Conservation (phyloP, 768 basidiomycete species). For the Psilocybe sp. region DNA sequence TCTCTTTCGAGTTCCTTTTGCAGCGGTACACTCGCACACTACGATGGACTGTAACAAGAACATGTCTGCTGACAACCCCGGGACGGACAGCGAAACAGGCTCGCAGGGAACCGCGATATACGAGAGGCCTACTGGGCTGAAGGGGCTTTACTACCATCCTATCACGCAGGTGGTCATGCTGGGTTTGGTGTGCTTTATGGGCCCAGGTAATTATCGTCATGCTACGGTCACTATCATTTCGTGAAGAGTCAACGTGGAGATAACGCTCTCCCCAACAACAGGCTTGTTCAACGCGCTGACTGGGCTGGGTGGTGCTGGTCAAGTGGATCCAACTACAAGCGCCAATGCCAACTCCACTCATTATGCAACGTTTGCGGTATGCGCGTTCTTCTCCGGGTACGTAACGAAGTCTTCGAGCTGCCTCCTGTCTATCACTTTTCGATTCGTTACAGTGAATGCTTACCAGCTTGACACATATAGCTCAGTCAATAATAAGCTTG, state of each 20-base stretch:
- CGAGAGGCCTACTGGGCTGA: slow-evolving; percentile 46
- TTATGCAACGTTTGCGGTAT: slow-evolving; percentile 52
- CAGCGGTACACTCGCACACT: not conserved
- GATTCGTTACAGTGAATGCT: not conserved
- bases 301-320: slow-evolving; percentile 79
- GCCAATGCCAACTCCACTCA: slow-evolving; percentile 70
- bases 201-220: slow-evolving; percentile 36
- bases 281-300: slow-evolving; percentile 81
- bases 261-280: slow-evolving; percentile 5
- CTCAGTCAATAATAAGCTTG: slow-evolving; percentile 80
- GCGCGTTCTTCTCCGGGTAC: slow-evolving; percentile 59
- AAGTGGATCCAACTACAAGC: slow-evolving; percentile 60
- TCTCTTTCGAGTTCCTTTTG: not conserved
- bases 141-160: slow-evolving; percentile 58
- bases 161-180: slow-evolving; percentile 58
- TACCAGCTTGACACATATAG: slow-evolving; percentile 28
- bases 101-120: slow-evolving; percentile 27
- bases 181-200: slow-evolving; percentile 71
- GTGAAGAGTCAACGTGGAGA: not conserved
- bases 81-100: slow-evolving; percentile 16
- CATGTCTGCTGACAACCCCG: slow-evolving; percentile 1
- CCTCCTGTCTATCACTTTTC: not conserved
- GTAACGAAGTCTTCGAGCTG: slow-evolving; percentile 16
- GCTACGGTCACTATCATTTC: slow-evolving; percentile 3
- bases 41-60: slow-evolving; percentile 2